phyloP scores from a whole-genome alignment of 202 grass and related monocot genomes.

The Setaria italica region DNA sequence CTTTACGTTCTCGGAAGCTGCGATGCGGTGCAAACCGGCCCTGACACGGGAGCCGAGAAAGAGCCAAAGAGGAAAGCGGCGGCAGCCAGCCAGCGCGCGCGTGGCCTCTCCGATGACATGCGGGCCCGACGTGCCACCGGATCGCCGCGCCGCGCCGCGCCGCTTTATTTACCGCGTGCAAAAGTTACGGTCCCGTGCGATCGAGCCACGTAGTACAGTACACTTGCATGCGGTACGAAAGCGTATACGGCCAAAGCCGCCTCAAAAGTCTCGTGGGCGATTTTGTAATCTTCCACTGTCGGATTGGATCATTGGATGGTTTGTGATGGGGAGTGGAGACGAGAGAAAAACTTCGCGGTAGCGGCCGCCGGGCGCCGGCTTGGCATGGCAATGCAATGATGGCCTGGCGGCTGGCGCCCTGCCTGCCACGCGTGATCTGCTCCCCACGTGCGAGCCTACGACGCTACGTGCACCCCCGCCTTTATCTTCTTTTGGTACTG shows the following conservation, averaged over 20 bases:
- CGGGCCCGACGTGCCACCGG: neutral
- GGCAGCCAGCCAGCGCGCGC: neutral
- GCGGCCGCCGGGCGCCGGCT: neutral
- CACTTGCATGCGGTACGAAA: neutral
- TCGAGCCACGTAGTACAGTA: neutral
- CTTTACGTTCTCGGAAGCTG: conserved; percentile 37
- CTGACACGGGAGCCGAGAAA: conserved; percentile 26
- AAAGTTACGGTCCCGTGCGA: neutral
- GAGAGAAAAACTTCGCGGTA: neutral
- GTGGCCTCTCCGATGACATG: neutral
- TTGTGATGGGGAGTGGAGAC: neutral
- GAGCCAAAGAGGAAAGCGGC: neutral
- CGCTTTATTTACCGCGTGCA: conserved; percentile 1
- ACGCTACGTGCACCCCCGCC: neutral
- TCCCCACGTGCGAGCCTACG: conserved; percentile 38
- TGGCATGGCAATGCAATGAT: conserved; percentile 10
- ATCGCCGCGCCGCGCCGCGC: too few species aligned
- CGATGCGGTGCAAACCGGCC: neutral
- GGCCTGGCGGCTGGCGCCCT: conserved; percentile 12
- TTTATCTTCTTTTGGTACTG: neutral
- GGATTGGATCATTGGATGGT: neutral
- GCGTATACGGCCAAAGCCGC: neutral
- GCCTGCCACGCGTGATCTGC: conserved; percentile 34
- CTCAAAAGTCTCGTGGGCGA: neutral
- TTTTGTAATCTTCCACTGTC: neutral